Percentiles rank a stretch among this genome's conserved stretches.
Conservation (phyloP, 2,329 filamentous ascomycete species). For the Fusarium sp. region DNA sequence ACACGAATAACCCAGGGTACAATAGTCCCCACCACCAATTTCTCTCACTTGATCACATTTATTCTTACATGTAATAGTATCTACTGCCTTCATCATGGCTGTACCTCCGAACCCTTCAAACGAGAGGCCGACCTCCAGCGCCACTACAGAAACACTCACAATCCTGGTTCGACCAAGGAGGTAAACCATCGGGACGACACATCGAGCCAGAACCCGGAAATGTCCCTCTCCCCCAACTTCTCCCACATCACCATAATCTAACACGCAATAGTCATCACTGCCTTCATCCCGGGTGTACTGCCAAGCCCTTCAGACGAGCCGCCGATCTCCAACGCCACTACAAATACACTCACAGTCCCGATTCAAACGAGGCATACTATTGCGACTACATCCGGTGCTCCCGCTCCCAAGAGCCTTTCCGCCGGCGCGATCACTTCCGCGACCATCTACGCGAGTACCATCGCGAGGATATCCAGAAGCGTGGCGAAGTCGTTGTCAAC, state of each 20-base stretch:
- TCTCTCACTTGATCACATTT: not conserved
- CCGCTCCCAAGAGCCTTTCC: slow-evolving; percentile 61
- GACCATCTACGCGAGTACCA: slow-evolving; percentile 69
- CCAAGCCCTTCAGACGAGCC: slow-evolving; percentile 62
- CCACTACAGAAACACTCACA: no score
- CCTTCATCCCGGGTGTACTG: slow-evolving; percentile 55
- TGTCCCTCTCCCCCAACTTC: not conserved
- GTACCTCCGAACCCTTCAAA: no score
- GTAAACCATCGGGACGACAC: no score
- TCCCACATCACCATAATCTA: not conserved
- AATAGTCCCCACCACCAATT: not conserved
- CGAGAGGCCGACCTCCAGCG: no score
- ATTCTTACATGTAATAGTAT: no score
- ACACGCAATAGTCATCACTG: slow-evolving; percentile 47
- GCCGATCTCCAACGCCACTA: slow-evolving; percentile 68
- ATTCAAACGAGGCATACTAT: slow-evolving; percentile 57
- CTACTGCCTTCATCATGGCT: no score
- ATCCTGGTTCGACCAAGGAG: no score
- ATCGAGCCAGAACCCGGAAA: not conserved
- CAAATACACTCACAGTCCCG: slow-evolving; percentile 60
- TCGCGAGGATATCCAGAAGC: slow-evolving; percentile 65
- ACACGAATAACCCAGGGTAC: not conserved
- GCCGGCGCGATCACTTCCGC: slow-evolving; percentile 67
- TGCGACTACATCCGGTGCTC: slow-evolving; percentile 66
- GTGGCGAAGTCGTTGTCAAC: slow-evolving; percentile 51